Evolutionary conservation across 2,329 filamentous ascomycete genomes (phyloP).

Genomic region (Ilyonectria mors-panacis): DNA sequence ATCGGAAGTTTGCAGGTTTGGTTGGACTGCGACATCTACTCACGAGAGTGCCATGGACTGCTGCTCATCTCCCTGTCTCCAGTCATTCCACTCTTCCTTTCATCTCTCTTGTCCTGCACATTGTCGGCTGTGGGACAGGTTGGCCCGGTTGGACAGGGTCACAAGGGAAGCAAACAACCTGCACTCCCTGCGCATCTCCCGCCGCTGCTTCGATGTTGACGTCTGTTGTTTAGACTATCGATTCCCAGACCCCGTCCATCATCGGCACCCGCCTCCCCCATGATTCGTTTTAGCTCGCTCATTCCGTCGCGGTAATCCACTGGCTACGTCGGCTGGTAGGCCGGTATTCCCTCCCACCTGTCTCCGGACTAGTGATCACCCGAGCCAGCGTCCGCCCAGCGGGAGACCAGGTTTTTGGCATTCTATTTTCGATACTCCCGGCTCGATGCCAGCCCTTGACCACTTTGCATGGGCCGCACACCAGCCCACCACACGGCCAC

Average conservation of each 20-base stretch:
- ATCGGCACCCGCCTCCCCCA: slow-evolving; percentile 1
- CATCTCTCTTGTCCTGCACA: slow-evolving; percentile 30
- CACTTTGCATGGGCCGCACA: not conserved
- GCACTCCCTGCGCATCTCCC: not conserved
- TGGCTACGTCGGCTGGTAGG: not conserved
- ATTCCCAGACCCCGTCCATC: not conserved
- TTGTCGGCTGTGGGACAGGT: slow-evolving; percentile 21
- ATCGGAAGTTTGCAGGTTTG: slow-evolving; percentile 23
- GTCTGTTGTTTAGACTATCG: not conserved
- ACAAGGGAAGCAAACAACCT: slow-evolving; percentile 12
- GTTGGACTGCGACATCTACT: slow-evolving; percentile 18
- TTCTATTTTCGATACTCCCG: slow-evolving; percentile 22
- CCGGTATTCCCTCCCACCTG: not conserved
- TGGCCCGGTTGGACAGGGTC: slow-evolving; percentile 23
- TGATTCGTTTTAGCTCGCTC: not conserved
- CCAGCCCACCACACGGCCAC: slow-evolving; percentile 6
- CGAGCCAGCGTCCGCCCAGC: slow-evolving; percentile 13
- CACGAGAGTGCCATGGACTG: slow-evolving; percentile 25
- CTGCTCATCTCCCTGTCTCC: slow-evolving; percentile 31
- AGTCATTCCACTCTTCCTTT: slow-evolving; percentile 31
- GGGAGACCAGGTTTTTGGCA: slow-evolving; percentile 24
- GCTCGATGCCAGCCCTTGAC: not conserved
- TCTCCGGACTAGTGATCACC: slow-evolving; percentile 18
- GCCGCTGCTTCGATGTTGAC: not conserved
- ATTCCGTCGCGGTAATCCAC: not conserved